Conservation (phyloP, 108 stramenopile genomes). For the Craspedostauros australis region DNA sequence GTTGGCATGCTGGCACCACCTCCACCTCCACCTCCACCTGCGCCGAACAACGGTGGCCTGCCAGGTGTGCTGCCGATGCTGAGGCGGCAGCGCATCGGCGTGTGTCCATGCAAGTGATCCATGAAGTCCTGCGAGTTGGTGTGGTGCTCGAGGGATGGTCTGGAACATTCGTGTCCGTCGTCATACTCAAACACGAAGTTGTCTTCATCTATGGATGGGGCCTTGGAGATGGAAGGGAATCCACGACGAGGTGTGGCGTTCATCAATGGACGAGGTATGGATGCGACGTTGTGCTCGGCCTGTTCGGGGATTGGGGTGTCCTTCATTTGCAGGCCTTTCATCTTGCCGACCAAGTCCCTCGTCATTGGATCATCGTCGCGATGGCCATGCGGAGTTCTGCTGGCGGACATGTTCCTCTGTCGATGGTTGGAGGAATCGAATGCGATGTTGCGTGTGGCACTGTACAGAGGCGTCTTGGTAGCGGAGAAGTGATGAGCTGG, state of each 20-base stretch:
- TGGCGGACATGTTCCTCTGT: no score
- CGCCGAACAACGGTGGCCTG: slow-evolving; percentile 7
- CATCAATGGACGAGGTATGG: no score
- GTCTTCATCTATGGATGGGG: slow-evolving; percentile 7
- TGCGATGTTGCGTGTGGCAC: no score
- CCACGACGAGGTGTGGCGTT: background rate
- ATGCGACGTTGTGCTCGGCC: no score
- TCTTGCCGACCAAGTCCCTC: no score
- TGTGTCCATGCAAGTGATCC: slow-evolving; percentile 26
- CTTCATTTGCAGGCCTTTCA: slow-evolving; percentile 6
- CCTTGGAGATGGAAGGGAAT: background rate
- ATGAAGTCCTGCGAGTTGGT: slow-evolving; percentile 20
- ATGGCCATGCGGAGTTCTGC: no score
- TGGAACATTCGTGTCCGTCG: background rate
- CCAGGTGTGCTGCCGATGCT: slow-evolving; percentile 1
- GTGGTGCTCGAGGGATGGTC: slow-evolving; percentile 24
- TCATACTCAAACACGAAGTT: slow-evolving; percentile 2
- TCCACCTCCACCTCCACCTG: no score
- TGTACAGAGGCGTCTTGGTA: no score
- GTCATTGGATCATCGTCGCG: no score
- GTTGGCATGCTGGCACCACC: no score
- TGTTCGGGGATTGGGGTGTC: slow-evolving; percentile 14
- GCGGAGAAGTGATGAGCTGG: slow-evolving; percentile 1
- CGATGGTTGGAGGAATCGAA: no score
- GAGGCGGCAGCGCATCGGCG: slow-evolving; percentile 25